phyloP scores from a whole-genome alignment of 2,329 filamentous ascomycete genomes.

The Chaetomiaceae sp. region DNA sequence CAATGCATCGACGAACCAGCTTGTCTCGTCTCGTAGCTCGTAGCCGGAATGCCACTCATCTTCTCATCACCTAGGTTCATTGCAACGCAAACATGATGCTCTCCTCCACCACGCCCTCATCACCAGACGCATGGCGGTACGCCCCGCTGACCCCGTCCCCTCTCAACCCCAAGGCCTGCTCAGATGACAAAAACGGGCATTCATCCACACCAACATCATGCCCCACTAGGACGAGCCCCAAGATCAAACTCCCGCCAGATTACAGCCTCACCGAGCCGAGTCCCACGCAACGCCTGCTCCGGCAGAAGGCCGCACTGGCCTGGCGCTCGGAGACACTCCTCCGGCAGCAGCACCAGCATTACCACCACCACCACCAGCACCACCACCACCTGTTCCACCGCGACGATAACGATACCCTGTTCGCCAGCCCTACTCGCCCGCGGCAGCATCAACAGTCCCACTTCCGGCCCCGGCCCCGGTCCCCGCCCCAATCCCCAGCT shows the following conservation, averaged over 20 bases:
- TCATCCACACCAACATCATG: not conserved
- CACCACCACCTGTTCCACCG: no score
- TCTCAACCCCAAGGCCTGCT: slow-evolving; percentile 24
- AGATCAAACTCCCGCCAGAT: slow-evolving; percentile 4
- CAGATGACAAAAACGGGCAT: not conserved
- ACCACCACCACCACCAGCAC: no score
- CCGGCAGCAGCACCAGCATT: no score
- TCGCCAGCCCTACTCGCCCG: no score
- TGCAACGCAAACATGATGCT: not conserved
- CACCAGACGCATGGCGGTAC: slow-evolving; percentile 15
- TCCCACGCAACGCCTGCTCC: slow-evolving; percentile 36
- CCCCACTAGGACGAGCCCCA: slow-evolving; percentile 5
- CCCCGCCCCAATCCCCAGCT: no score
- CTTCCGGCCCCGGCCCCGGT: no score
- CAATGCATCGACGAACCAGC: no score
- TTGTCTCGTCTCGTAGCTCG: not conserved
- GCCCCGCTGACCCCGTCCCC: slow-evolving; percentile 27
- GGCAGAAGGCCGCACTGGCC: slow-evolving; percentile 37
- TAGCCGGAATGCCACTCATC: not conserved
- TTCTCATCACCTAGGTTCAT: no score
- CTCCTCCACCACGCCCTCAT: not conserved
- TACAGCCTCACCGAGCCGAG: slow-evolving; percentile 27
- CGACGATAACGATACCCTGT: no score
- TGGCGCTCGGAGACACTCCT: slow-evolving; percentile 32
- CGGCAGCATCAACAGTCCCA: no score